These are phyloP conservation scores for Magnolia kwangsiensis DNA, from an alignment of 164 flowering plant genomes.

Conservation along the genomic window DNA sequence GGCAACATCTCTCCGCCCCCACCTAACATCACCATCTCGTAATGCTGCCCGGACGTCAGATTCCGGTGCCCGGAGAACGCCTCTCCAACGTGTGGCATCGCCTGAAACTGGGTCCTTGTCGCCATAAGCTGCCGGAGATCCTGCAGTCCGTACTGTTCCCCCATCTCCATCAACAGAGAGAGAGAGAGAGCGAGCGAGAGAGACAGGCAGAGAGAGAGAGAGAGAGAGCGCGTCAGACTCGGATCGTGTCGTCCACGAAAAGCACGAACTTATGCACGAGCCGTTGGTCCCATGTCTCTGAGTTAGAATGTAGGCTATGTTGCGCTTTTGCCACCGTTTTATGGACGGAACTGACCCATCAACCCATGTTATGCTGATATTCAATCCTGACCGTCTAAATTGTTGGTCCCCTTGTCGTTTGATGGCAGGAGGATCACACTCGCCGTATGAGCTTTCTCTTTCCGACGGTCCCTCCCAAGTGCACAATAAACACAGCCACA, in stretches of 20 bases:
- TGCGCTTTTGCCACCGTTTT: not conserved
- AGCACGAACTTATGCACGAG: slow-evolving; percentile 48
- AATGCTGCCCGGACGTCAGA: slow-evolving; percentile 26
- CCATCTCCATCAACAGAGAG: slow-evolving; percentile 43
- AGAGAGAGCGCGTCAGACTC: slow-evolving; percentile 55
- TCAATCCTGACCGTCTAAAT: not conserved
- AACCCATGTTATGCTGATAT: not conserved
- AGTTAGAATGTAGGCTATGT: not conserved
- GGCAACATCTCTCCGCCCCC: slow-evolving; percentile 18
- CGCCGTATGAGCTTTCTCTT: not conserved
- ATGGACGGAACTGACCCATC: not conserved
- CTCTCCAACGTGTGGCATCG: slow-evolving; percentile 26
- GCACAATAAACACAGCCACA: not conserved
- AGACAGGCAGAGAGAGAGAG: slow-evolving; percentile 15
- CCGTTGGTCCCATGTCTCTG: slow-evolving; percentile 38
- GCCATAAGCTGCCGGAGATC: slow-evolving; percentile 63
- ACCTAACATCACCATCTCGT: slow-evolving; percentile 45
- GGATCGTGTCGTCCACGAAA: slow-evolving; percentile 88
- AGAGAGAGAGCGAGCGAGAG: not conserved
- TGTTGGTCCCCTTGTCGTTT: not conserved
- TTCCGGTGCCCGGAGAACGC: slow-evolving; percentile 29
- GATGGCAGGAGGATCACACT: too few species aligned
- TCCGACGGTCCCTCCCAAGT: not conserved
- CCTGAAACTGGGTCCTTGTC: slow-evolving; percentile 35
- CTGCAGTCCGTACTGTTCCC: slow-evolving; percentile 46